These are phyloP conservation scores for Agrocybe praecox DNA, from an alignment of 768 basidiomycete species.

Conservation along the genomic window DNA sequence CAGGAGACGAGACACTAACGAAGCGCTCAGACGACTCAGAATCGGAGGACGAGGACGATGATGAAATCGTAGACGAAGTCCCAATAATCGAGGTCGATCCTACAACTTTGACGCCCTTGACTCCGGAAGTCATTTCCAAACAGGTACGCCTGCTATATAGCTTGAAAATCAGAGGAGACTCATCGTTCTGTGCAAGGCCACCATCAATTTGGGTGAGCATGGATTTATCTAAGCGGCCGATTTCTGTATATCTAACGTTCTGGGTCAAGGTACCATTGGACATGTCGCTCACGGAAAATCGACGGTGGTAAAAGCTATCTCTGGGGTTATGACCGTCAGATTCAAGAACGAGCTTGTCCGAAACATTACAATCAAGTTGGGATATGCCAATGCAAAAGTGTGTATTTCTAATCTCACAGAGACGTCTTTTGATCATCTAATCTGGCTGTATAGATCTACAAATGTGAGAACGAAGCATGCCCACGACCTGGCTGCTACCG, in stretches of 20 bases:
- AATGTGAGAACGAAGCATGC: conserved; percentile 93
- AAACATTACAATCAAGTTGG: conserved; percentile 99
- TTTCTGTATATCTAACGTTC: conserved; percentile 7
- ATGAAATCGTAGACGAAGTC: conserved; percentile 50
- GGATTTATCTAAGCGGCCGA: conserved; percentile 4
- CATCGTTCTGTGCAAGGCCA: conserved; percentile 58
- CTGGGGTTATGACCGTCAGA: conserved; percentile 96
- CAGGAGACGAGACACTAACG: conserved; percentile 67
- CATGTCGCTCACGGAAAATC: conserved; percentile 99
- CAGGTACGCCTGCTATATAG: conserved; percentile 54
- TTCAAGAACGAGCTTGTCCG: conserved; percentile 99
- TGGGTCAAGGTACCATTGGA: conserved; percentile 85
- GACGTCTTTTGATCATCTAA: conserved; percentile 14
- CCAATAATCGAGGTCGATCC: conserved; percentile 78
- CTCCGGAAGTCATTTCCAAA: conserved; percentile 89
- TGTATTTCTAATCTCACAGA: conserved; percentile 23
- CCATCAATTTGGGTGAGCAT: conserved; percentile 82
- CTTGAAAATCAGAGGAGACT: not conserved
- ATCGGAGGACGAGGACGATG: conserved; percentile 67
- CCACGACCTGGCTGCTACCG: conserved; percentile 93
- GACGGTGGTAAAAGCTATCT: conserved; percentile 97
- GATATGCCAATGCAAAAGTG: conserved; percentile 99
- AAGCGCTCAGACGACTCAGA: conserved; percentile 54
- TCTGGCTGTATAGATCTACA: conserved; percentile 75
- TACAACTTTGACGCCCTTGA: conserved; percentile 82